Evolutionary conservation across 352 stramenopile genomes (phyloP).

Genomic region (Pythium dissimile): DNA sequence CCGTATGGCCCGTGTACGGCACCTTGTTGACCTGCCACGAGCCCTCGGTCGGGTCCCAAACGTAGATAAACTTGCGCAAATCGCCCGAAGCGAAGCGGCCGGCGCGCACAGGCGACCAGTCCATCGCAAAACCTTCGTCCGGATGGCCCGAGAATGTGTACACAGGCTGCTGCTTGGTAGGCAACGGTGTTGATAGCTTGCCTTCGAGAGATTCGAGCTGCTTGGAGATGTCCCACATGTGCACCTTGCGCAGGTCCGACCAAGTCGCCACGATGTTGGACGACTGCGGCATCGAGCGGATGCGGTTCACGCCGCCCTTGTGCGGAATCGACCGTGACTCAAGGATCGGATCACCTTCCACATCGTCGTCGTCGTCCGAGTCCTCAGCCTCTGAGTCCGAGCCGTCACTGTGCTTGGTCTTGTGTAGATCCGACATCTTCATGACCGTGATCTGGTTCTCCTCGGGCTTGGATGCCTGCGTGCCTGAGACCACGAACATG

Average conservation of each 20-base stretch:
- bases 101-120: conserved; percentile 92
- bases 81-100: conserved; percentile 94
- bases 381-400: conserved; percentile 71
- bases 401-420: conserved; percentile 85
- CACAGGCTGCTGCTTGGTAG: conserved; percentile 60
- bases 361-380: conserved; percentile 89
- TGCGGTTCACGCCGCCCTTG: conserved; percentile 94
- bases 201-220: conserved; percentile 87
- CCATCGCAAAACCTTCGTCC: conserved; percentile 97
- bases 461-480: conserved; percentile 90
- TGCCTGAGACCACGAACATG: conserved; percentile 95
- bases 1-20: conserved; percentile 89
- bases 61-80: conserved; percentile 96
- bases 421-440: conserved; percentile 96
- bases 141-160: conserved; percentile 96
- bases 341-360: conserved; percentile 95
- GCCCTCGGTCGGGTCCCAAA: conserved; percentile 85
- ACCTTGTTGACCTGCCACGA: conserved; percentile 87
- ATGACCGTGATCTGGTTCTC: conserved; percentile 98
- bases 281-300: conserved; percentile 94
- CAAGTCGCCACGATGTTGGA: conserved; percentile 97
- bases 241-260: conserved; percentile 94
- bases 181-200: conserved; percentile 52
- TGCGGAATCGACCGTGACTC: conserved; percentile 95
- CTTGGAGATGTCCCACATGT: conserved; percentile 95